Conservation (phyloP, 2,329 filamentous ascomycete species). For the Hypoxylon sp. region DNA sequence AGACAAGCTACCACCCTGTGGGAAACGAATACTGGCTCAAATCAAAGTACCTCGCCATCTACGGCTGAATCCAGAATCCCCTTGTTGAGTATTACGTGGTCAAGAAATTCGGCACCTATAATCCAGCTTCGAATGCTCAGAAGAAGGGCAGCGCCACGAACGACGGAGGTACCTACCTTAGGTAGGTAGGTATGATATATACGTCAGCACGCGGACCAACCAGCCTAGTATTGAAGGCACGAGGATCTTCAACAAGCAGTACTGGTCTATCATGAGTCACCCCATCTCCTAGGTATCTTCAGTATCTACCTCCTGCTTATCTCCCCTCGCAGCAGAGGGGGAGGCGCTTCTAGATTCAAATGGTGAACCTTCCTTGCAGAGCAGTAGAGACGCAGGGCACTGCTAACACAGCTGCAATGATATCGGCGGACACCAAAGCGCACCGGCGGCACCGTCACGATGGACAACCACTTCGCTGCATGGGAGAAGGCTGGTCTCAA, state of each 20-base stretch:
- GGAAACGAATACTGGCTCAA: background rate
- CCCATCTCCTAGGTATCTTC: background rate
- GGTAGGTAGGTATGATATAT: too few species aligned
- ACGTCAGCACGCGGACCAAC: conserved; percentile 52
- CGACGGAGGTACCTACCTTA: conserved; percentile 54
- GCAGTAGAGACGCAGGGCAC: background rate
- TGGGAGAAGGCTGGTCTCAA: conserved; percentile 46
- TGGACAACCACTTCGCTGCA: conserved; percentile 50
- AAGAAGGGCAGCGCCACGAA: conserved; percentile 49
- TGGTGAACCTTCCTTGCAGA: background rate
- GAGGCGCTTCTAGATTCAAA: background rate
- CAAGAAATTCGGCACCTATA: conserved; percentile 58
- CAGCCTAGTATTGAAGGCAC: conserved; percentile 60
- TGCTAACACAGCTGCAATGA: background rate
- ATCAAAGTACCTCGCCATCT: conserved; percentile 48
- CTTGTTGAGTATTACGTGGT: conserved; percentile 58
- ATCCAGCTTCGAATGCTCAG: conserved; percentile 54
- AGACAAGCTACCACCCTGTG: background rate
- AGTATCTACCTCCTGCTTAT: background rate
- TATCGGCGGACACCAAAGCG: conserved; percentile 41
- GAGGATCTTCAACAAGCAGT: conserved; percentile 62
- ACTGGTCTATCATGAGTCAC: conserved; percentile 57
- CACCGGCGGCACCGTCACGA: conserved; percentile 44
- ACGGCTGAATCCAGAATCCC: conserved; percentile 56
- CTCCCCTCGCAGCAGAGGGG: background rate